phyloP scores from a whole-genome alignment of 208 protist species.

The Porcisia hertigi region DNA sequence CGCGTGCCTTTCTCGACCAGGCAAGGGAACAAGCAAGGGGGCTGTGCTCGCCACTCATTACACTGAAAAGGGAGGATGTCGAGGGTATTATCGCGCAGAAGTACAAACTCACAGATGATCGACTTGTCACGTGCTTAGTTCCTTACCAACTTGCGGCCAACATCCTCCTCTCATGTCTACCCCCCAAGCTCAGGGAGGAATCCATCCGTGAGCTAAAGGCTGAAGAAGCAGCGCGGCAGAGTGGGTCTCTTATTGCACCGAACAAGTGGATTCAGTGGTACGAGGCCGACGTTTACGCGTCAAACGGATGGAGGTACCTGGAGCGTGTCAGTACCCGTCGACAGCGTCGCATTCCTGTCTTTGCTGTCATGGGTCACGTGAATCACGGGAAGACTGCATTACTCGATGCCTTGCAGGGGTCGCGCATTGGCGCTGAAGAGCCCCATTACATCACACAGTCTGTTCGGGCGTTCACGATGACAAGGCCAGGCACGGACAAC shows the following conservation, averaged over 20 bases:
- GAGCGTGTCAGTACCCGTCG: conserved; percentile 32
- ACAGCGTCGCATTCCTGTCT: conserved; percentile 67
- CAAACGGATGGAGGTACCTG: conserved; percentile 66
- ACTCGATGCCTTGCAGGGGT: conserved; percentile 74
- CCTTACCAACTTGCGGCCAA: conserved; percentile 84
- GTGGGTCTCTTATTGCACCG: background rate
- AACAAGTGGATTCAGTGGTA: conserved; percentile 77
- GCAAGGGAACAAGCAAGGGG: conserved; percentile 29
- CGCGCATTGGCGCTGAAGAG: conserved; percentile 53
- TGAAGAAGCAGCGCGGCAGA: conserved; percentile 42
- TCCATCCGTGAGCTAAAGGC: conserved; percentile 55
- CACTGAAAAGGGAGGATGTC: conserved; percentile 63
- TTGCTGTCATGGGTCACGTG: conserved; percentile 80
- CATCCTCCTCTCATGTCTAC: conserved; percentile 80
- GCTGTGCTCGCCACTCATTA: conserved; percentile 43
- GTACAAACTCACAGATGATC: conserved; percentile 62
- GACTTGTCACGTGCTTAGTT: conserved; percentile 83
- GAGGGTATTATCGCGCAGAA: conserved; percentile 55
- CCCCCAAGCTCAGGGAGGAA: conserved; percentile 40
- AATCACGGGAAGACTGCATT: conserved; percentile 92
- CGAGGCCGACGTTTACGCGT: conserved; percentile 83
- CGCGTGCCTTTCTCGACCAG: conserved; percentile 45
- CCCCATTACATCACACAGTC: conserved; percentile 80
- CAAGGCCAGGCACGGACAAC: conserved; percentile 8
- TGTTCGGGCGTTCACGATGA: conserved; percentile 70